These are phyloP conservation scores for Dactylella cylindrospora DNA, from an alignment of 2,329 filamentous ascomycete species.

Conservation along the genomic window DNA sequence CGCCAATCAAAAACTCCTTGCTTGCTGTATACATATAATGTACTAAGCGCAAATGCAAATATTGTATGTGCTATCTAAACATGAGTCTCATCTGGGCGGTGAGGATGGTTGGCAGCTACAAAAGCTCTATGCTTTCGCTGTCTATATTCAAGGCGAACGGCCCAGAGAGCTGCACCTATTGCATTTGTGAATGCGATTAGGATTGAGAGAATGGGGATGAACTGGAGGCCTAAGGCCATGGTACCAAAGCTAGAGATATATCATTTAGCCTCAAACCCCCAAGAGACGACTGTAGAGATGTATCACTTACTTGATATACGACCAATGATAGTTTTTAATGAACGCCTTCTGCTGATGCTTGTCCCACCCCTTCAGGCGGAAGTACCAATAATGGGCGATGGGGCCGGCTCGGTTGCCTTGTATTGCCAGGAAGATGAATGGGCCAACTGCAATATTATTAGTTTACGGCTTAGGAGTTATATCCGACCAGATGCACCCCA, in stretches of 20 bases:
- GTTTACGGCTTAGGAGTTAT: not conserved
- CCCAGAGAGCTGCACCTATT: slow-evolving; percentile 83
- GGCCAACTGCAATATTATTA: slow-evolving; percentile 32
- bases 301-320: slow-evolving; percentile 72
- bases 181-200: slow-evolving; percentile 88
- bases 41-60: too few species aligned
- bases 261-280: slow-evolving; percentile 11
- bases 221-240: slow-evolving; percentile 76
- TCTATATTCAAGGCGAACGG: slow-evolving; percentile 67
- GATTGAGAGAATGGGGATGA: slow-evolving; percentile 90
- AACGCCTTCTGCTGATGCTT: slow-evolving; percentile 73
- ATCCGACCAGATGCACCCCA: too few species aligned
- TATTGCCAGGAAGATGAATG: slow-evolving; percentile 39
- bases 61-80: too few species aligned
- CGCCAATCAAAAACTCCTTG: too few species aligned
- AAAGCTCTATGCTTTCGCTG: slow-evolving; percentile 39
- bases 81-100: slow-evolving; percentile 36
- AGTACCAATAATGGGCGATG: slow-evolving; percentile 52
- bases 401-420: slow-evolving; percentile 42
- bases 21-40: too few species aligned
- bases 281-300: not conserved
- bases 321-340: slow-evolving; percentile 68
- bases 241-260: slow-evolving; percentile 69
- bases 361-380: slow-evolving; percentile 72
- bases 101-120: slow-evolving; percentile 39